A percentile compares a stretch with the other conserved stretches of the same genome.
These are phyloP conservation scores for Dissophora globulifera DNA, from an alignment of 192 early-diverging fungal genomes.

Conservation along the genomic window DNA sequence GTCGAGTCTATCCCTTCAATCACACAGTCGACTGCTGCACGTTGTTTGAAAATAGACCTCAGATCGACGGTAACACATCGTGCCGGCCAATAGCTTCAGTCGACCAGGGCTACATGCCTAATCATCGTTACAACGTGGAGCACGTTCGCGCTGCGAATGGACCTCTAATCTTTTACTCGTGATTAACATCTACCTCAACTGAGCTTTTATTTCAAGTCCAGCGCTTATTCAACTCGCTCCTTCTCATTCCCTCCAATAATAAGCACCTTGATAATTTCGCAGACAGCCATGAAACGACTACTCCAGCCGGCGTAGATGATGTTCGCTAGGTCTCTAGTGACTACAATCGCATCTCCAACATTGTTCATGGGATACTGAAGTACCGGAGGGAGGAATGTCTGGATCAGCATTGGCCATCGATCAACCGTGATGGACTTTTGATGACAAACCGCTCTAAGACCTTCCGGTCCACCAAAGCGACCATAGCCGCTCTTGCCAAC, in stretches of 20 bases:
- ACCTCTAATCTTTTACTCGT: too few relatives aligned
- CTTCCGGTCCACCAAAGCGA: slow-evolving; percentile 78
- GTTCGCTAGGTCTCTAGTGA: slow-evolving; percentile 46
- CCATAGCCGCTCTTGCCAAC: slow-evolving; percentile 83
- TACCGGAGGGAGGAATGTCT: slow-evolving; percentile 79
- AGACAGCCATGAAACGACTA: slow-evolving; percentile 16
- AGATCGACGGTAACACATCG: too few relatives aligned
- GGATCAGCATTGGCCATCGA: slow-evolving; percentile 70
- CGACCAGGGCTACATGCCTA: too few relatives aligned
- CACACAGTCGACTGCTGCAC: too few relatives aligned
- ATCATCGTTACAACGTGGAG: too few relatives aligned
- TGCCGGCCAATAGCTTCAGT: too few relatives aligned
- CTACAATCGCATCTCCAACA: slow-evolving; percentile 50
- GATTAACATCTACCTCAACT: too few relatives aligned
- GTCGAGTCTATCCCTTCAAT: too few relatives aligned
- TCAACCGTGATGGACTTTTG: slow-evolving; percentile 79
- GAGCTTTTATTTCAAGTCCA: not conserved
- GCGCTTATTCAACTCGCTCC: not conserved
- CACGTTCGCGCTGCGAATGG: too few relatives aligned
- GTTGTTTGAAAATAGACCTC: too few relatives aligned
- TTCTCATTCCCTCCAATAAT: slow-evolving; percentile 29
- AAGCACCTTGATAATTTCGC: slow-evolving; percentile 42
- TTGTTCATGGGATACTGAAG: slow-evolving; percentile 76
- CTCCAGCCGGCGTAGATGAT: slow-evolving; percentile 48
- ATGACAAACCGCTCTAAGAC: slow-evolving; percentile 75